Conservation (phyloP, 371 early-diverging fungal species). For the Haplosporangium sp. region DNA sequence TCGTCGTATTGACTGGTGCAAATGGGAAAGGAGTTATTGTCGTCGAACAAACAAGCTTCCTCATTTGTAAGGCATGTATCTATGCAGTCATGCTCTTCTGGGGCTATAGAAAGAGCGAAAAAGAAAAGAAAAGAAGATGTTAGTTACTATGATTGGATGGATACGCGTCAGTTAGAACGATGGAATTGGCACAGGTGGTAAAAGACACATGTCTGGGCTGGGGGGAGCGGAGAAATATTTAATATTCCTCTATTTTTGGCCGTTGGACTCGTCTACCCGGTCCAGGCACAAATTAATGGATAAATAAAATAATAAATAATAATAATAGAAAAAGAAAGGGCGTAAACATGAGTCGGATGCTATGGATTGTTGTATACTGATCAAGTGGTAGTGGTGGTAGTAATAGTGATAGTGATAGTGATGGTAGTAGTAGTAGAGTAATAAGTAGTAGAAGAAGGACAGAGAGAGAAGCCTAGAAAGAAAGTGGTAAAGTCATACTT, state of each 20-base stretch:
- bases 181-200: too few relatives aligned
- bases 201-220: too few relatives aligned
- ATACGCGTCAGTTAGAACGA: not conserved
- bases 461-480: not conserved
- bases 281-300: not conserved
- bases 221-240: too few relatives aligned
- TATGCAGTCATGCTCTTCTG: slow-evolving; percentile 12
- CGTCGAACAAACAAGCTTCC: slow-evolving; percentile 28
- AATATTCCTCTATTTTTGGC: too few relatives aligned
- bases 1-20: slow-evolving; percentile 19
- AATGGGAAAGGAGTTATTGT: slow-evolving; percentile 26
- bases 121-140: not conserved
- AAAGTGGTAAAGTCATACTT: not conserved
- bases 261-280: not conserved
- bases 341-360: too few relatives aligned
- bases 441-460: too few relatives aligned
- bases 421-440: too few relatives aligned
- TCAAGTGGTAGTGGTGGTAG: too few relatives aligned
- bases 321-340: too few relatives aligned
- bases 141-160: not conserved
- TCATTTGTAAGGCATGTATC: slow-evolving; percentile 19
- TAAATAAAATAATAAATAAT: not conserved
- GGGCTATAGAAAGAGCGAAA: slow-evolving; percentile 5
- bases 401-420: too few relatives aligned
- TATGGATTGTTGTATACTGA: too few relatives aligned